Conservation (phyloP, 2,329 filamentous ascomycete species). For the Cryphonectria parasitica region DNA sequence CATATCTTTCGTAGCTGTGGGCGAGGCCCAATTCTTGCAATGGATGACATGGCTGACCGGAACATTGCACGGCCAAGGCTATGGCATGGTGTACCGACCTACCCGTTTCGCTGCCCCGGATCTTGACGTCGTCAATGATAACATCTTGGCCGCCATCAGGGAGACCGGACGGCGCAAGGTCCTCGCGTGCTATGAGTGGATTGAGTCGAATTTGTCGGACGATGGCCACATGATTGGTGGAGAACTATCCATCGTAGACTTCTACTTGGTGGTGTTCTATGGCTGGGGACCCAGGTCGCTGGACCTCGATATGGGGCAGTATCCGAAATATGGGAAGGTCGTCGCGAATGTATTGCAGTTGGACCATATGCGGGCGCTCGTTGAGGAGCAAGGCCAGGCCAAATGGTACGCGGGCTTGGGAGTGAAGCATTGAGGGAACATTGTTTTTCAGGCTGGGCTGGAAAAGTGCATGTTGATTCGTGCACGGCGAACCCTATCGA, state of each 20-base stretch:
- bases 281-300: not conserved
- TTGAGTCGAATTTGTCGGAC: conserved; percentile 15
- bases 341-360: not conserved
- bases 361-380: not conserved
- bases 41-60: conserved; percentile 42
- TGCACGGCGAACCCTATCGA: conserved; percentile 8
- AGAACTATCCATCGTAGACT: conserved; percentile 33
- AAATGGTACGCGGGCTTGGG: not conserved
- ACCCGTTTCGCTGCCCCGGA: conserved; percentile 33
- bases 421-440: not conserved
- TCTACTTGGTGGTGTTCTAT: conserved; percentile 24
- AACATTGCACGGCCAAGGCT: conserved; percentile 38
- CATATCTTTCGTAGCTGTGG: conserved; percentile 18
- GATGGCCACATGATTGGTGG: conserved; percentile 20
- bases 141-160: conserved; percentile 33
- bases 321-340: not conserved
- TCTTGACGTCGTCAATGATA: conserved; percentile 30
- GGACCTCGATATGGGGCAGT: not conserved
- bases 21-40: conserved; percentile 36
- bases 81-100: conserved; percentile 35
- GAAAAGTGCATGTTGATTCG: not conserved
- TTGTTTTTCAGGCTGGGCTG: not conserved
- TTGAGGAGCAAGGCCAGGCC: conserved; percentile 9
- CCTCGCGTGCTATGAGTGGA: conserved; percentile 30
- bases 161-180: conserved; percentile 23